A percentile compares a stretch with the other conserved stretches of the same genome.
phyloP scores from a whole-genome alignment of 768 basidiomycete genomes.

The Solioccasus polychromus region DNA sequence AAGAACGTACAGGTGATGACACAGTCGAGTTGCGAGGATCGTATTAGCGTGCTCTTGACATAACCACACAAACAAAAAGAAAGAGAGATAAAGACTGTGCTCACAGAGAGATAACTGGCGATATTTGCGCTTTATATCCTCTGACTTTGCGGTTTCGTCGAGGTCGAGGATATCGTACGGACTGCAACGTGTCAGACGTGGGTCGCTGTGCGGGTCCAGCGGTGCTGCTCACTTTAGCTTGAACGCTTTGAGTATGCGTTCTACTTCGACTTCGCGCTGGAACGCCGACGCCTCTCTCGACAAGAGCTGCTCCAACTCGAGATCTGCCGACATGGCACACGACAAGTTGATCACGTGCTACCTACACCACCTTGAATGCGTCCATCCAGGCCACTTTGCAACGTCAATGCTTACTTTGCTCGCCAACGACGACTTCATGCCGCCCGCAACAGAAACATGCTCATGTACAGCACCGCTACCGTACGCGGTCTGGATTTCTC shows the following conservation, averaged over 20 bases:
- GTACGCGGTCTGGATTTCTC: slow-evolving; percentile 41
- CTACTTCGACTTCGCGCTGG: slow-evolving; percentile 84
- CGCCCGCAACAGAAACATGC: slow-evolving; percentile 64
- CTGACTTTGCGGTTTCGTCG: slow-evolving; percentile 61
- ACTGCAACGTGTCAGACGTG: slow-evolving; percentile 38
- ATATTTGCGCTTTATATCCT: slow-evolving; percentile 89
- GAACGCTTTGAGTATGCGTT: slow-evolving; percentile 91
- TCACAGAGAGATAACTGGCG: slow-evolving; percentile 81
- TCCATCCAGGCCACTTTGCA: slow-evolving; percentile 1
- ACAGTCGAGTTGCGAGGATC: neutral
- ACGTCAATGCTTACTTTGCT: slow-evolving; percentile 1
- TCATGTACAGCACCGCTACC: slow-evolving; percentile 84
- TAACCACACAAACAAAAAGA: neutral
- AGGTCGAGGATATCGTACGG: slow-evolving; percentile 94
- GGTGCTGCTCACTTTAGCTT: slow-evolving; percentile 88
- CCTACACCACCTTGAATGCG: neutral
- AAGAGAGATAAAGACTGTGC: slow-evolving; percentile 34
- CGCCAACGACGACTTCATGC: slow-evolving; percentile 41
- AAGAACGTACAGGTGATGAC: slow-evolving; percentile 39
- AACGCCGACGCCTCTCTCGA: slow-evolving; percentile 81
- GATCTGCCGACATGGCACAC: slow-evolving; percentile 34
- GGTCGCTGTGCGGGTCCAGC: neutral
- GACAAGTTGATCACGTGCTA: slow-evolving; percentile 20
- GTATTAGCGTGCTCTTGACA: slow-evolving; percentile 22
- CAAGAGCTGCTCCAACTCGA: slow-evolving; percentile 77